Conservation (phyloP, 768 basidiomycete genomes). For the Kockovaella imperatae region DNA sequence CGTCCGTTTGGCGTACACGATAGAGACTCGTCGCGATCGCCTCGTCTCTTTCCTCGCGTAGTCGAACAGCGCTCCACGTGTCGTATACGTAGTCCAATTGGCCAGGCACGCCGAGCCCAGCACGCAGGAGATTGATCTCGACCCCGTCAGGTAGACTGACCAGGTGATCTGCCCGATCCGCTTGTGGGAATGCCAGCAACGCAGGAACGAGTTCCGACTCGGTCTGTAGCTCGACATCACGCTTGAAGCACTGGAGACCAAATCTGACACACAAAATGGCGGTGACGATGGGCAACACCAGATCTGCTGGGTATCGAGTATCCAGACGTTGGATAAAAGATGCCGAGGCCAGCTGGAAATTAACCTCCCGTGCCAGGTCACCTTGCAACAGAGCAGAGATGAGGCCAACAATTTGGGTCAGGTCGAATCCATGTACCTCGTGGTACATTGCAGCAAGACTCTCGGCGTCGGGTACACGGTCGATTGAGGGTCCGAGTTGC, state of each 20-base stretch:
- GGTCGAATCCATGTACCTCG: constrained; percentile 62
- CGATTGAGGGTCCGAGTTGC: constrained; percentile 13
- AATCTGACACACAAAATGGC: constrained; percentile 61
- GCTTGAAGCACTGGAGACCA: constrained; percentile 57
- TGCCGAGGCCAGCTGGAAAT: constrained; percentile 68
- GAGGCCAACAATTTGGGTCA: constrained; percentile 53
- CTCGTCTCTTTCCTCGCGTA: constrained; percentile 59
- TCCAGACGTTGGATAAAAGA: constrained; percentile 69
- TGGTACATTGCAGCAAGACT: constrained; percentile 46
- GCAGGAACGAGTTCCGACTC: background rate
- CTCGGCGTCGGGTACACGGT: constrained; percentile 10
- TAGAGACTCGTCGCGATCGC: constrained; percentile 68
- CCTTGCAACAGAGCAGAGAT: constrained; percentile 24
- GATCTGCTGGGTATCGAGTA: constrained; percentile 60
- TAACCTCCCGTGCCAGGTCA: constrained; percentile 53
- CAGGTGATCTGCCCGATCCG: constrained; percentile 7
- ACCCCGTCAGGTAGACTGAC: constrained; percentile 1
- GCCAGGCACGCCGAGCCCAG: no score
- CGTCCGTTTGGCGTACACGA: constrained; percentile 55
- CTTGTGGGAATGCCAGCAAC: constrained; percentile 10
- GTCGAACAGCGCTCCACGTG: constrained; percentile 78
- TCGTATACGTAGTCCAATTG: constrained; percentile 63
- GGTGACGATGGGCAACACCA: constrained; percentile 59
- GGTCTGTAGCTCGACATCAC: constrained; percentile 7
- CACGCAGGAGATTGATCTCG: constrained; percentile 23